These are phyloP conservation scores for Phytophthora uliginosa DNA, from an alignment of 352 stramenopile species.

Conservation along the genomic window DNA sequence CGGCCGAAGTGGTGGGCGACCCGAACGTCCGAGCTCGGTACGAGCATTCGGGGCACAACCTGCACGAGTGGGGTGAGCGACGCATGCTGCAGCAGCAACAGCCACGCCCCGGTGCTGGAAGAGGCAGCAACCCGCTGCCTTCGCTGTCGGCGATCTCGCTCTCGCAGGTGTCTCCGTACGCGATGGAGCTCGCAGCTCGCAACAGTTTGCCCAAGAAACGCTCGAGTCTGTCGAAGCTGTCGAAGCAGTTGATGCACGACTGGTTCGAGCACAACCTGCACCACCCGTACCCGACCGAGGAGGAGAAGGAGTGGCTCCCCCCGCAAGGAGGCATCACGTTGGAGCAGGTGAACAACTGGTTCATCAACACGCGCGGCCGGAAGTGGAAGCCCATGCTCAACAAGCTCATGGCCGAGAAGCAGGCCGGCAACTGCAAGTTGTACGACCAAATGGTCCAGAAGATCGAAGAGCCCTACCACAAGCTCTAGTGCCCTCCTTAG, in stretches of 20 bases:
- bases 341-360: slow-evolving; percentile 93
- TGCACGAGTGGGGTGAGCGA: slow-evolving; percentile 49
- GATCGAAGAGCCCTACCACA: slow-evolving; percentile 82
- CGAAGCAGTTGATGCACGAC: slow-evolving; percentile 77
- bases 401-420: slow-evolving; percentile 74
- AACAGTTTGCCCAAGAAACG: slow-evolving; percentile 70
- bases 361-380: slow-evolving; percentile 87
- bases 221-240: slow-evolving; percentile 78
- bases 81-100: slow-evolving; percentile 32
- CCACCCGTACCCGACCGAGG: slow-evolving; percentile 87
- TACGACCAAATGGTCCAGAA: slow-evolving; percentile 85
- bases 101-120: background rate
- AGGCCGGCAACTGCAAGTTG: slow-evolving; percentile 64
- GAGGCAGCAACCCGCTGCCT: slow-evolving; percentile 8
- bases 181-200: slow-evolving; percentile 43
- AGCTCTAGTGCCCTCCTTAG: slow-evolving; percentile 21
- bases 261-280: slow-evolving; percentile 90
- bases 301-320: slow-evolving; percentile 84
- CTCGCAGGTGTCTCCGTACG: slow-evolving; percentile 40
- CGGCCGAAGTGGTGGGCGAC: slow-evolving; percentile 32
- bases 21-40: slow-evolving; percentile 37
- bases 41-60: slow-evolving; percentile 27
- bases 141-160: slow-evolving; percentile 29
- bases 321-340: slow-evolving; percentile 78
- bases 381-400: slow-evolving; percentile 91